These are phyloP conservation scores for Pyronema domesticum DNA, from an alignment of 495 filamentous ascomycete genomes.

Conservation along the genomic window DNA sequence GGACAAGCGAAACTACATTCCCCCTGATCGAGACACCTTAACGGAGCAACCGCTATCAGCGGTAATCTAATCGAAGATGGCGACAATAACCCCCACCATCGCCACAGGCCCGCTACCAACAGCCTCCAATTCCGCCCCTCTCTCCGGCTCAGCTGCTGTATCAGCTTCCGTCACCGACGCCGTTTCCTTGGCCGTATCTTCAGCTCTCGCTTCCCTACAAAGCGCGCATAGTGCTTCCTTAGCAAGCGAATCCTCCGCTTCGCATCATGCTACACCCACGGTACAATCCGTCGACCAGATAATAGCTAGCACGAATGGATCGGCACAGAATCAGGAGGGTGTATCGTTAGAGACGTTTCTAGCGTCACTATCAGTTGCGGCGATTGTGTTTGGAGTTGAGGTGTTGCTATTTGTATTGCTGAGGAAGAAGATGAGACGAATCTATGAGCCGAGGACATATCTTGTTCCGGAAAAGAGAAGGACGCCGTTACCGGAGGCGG, in stretches of 20 bases:
- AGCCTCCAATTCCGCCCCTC: background rate
- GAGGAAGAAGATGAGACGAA: slow-evolving; percentile 58
- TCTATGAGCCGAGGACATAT: slow-evolving; percentile 88
- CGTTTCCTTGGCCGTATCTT: background rate
- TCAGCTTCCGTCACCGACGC: background rate
- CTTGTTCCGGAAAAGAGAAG: slow-evolving; percentile 63
- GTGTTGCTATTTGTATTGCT: slow-evolving; percentile 58
- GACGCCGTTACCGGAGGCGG: slow-evolving; percentile 15
- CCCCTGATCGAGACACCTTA: background rate
- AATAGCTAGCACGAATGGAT: slow-evolving; percentile 11
- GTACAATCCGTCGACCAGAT: slow-evolving; percentile 27
- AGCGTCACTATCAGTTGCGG: slow-evolving; percentile 53
- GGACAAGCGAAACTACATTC: background rate
- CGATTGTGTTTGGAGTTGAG: slow-evolving; percentile 62
- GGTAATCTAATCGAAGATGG: background rate
- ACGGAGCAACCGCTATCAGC: background rate
- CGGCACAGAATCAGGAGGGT: slow-evolving; percentile 30
- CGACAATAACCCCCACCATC: background rate
- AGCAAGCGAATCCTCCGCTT: slow-evolving; percentile 42
- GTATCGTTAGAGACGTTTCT: slow-evolving; percentile 49
- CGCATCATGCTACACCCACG: slow-evolving; percentile 39
- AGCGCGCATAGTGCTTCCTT: slow-evolving; percentile 38
- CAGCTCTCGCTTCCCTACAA: slow-evolving; percentile 21
- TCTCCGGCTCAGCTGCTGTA: background rate
- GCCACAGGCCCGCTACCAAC: background rate